Base-by-base conservation (phyloP, 2,329 filamentous ascomycete species). In the Pseudohalonectria lignicola region DNA sequence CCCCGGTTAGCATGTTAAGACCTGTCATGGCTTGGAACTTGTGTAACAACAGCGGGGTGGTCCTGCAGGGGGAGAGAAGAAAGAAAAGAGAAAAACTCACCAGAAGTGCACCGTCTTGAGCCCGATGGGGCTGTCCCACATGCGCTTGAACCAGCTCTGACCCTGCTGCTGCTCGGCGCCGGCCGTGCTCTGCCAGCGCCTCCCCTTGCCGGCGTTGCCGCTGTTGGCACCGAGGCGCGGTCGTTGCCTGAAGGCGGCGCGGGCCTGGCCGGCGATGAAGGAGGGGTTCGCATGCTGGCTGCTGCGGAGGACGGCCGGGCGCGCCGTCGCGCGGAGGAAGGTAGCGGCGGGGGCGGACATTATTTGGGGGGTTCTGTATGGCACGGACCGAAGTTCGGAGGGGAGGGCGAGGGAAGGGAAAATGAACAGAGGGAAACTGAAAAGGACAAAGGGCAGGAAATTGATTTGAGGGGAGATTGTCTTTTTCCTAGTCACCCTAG, bases 91-190 rank as follows among this genome's bases (percentile, higher is more conserved):
- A 26, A 11, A 3, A 19, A 55, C 71, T 47, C 68, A 90, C 90
- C 92, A 98, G 68, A 98, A 98, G 64, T 98, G 92, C 53, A 98
- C 92, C 45, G 92, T 98, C 80, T 87, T 87, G 51, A 88, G 51
- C 37, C 85, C 85, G 47, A 88, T 63, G 45, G 84, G 82, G 60
- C 82, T 86, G 61, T 86, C 77, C 82, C 81, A 87, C 71, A 93
- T 76, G 62, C 79, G 79, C 69, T 81, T 78, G 60, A 92, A 79
- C 69, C 71, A 79, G 54, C 66, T 64, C 45, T 59, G 51, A 48
- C 63, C 52, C 41, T 62, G 57, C 42, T 59, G 56, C 49, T 63
- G 57, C 48, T 63, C 63, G 37, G 57, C 59, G 31, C 77, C 45
- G 34, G 21, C 18, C 32, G 36, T 40, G 43, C 45, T 47, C 63